These are phyloP conservation scores for Colletotrichum echinochloae DNA, from an alignment of 2,329 filamentous ascomycete species.

Conservation along the genomic window DNA sequence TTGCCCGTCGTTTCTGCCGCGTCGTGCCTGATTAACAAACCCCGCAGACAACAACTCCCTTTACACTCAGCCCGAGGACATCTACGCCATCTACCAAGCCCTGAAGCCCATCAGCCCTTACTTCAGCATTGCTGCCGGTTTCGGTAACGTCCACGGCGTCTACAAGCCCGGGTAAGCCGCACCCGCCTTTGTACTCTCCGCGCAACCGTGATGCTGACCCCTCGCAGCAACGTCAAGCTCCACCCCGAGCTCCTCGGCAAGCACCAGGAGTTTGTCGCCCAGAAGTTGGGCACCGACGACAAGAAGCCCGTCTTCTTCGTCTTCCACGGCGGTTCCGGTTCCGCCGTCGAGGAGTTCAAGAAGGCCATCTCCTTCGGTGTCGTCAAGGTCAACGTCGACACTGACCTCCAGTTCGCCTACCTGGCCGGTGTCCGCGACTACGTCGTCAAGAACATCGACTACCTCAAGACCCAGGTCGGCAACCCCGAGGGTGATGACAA, in stretches of 20 bases:
- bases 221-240: constrained; percentile 82
- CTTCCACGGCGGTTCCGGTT: constrained; percentile 98
- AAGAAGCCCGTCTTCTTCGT: constrained; percentile 98
- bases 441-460: constrained; percentile 94
- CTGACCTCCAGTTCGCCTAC: constrained; percentile 97
- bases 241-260: constrained; percentile 96
- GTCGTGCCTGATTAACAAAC: not conserved
- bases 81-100: constrained; percentile 89
- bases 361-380: constrained; percentile 93
- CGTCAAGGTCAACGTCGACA: constrained; percentile 99
- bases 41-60: constrained; percentile 87
- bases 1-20: not conserved
- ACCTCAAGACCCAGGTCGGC: constrained; percentile 84
- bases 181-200: constrained; percentile 3
- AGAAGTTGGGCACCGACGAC: constrained; percentile 77
- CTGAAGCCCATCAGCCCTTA: constrained; percentile 89
- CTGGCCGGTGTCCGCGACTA: constrained; percentile 93
- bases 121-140: constrained; percentile 98
- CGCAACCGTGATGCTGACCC: not conserved
- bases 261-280: constrained; percentile 93
- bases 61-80: constrained; percentile 98
- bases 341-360: constrained; percentile 88
- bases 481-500: constrained; percentile 97
- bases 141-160: constrained; percentile 99
- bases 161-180: constrained; percentile 82